Evolutionary conservation across 805 yeast species (phyloP).

Genomic region (Candida ipomoeae): DNA sequence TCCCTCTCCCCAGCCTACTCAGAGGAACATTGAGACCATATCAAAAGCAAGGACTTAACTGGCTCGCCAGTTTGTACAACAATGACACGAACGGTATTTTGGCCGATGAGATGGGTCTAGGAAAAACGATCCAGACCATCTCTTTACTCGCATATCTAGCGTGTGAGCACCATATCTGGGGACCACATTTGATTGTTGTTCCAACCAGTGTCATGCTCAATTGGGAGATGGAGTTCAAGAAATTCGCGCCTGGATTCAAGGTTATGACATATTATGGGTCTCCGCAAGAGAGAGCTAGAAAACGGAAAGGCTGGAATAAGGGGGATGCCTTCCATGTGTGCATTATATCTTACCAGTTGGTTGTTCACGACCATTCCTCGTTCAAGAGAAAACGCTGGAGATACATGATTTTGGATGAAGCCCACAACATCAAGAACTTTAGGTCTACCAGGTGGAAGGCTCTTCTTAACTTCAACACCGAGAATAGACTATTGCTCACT

Average conservation of each 20-base stretch:
- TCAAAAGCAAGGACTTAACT: constrained; percentile 93
- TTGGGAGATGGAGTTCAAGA: constrained; percentile 99
- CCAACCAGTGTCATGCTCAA: constrained; percentile 97
- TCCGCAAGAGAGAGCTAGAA: constrained; percentile 93
- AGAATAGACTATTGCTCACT: constrained; percentile 78
- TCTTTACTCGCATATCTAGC: constrained; percentile 83
- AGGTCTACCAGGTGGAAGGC: constrained; percentile 98
- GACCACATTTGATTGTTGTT: constrained; percentile 94
- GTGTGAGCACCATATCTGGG: constrained; percentile 93
- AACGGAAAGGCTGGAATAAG: constrained; percentile 96
- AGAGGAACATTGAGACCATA: constrained; percentile 84
- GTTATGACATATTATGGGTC: constrained; percentile 94
- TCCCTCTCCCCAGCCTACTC: constrained; percentile 70
- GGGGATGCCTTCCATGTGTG: constrained; percentile 95
- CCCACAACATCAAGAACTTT: constrained; percentile 95
- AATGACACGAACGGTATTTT: constrained; percentile 92
- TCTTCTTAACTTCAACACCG: constrained; percentile 86
- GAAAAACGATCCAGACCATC: constrained; percentile 95
- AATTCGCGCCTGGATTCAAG: constrained; percentile 97
- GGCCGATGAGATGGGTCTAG: constrained; percentile 99
- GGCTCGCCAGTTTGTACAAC: constrained; percentile 93
- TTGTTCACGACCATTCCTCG: constrained; percentile 94
- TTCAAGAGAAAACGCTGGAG: constrained; percentile 92
- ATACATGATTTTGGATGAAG: constrained; percentile 96
- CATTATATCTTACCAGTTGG: constrained; percentile 93